Evolutionary conservation across 164 flowering plant species (phyloP), one percentile per base, ranked within the genome.

Genomic region (Berberis thunbergii): DNA sequence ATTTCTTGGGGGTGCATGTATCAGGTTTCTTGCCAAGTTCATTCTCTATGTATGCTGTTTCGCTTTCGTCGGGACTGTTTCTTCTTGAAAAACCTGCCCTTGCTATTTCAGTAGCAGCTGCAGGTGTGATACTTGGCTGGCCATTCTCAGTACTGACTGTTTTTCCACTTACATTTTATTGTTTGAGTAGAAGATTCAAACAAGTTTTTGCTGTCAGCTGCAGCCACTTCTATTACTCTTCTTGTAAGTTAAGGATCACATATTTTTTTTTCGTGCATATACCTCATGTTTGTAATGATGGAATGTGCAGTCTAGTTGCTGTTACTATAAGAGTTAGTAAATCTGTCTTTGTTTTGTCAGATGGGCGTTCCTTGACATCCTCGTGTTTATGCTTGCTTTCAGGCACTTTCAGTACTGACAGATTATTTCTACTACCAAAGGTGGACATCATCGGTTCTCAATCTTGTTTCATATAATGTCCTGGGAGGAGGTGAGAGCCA

Each of bases 1-100:
- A 54, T 54, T 13, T 13, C 7, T 54, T 54, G 57, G 4, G 4
- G 40, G 49, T 62, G 60, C 13, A 48, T 48, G 75, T 59, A 12
- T 64, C 85, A 94, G 99, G 99, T 85, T 84, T 94, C 65, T 70
- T 94, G 77, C 99, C 99, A 45, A 94, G 99, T 77, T 89, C 99
- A 43, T 94, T 94, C 78, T 87, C 97, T 46, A 94, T 94, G 99
- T 94, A 94, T 82, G 86, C 96, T 12, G 81, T 94, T 65, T 77
- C 88, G 69, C 91, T 94, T 42, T 84, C 97, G 5, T 87, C 96
- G 6, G 99, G 91, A 45, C 72, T 94, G 43, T 84, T 79, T 75
- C 96, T 94, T 59, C 79, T 91, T 62, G 88, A 77, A 57, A 91
- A 81, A 73, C 86, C 74, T 67, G 91, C 87, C 6, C 55, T 75